phyloP scores from a whole-genome alignment of 2,329 filamentous ascomycete genomes.

The Aspergillus chevalieri region DNA sequence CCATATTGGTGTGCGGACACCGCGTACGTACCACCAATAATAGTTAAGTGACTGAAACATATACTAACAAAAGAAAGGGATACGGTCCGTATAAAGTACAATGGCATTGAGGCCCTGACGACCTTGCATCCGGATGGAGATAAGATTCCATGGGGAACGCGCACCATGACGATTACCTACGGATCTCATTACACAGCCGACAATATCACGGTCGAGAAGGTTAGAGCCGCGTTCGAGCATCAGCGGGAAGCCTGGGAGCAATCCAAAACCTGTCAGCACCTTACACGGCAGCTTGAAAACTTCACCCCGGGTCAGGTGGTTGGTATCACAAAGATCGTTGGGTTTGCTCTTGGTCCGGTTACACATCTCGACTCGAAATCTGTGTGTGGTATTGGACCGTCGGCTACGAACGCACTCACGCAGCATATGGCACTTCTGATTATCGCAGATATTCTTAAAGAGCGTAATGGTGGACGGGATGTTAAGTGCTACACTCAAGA shows the following conservation, averaged over 20 bases:
- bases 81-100: constrained; percentile 16
- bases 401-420: constrained; percentile 3
- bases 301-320: not conserved
- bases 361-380: not conserved
- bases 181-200: constrained; percentile 1
- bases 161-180: constrained; percentile 14
- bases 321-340: constrained; percentile 19
- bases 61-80: constrained; percentile 5
- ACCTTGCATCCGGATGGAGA: constrained; percentile 8
- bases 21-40: constrained; percentile 6
- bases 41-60: not conserved
- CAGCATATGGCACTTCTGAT: constrained; percentile 20
- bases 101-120: constrained; percentile 13
- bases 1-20: constrained; percentile 11
- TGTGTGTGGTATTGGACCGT: constrained; percentile 1
- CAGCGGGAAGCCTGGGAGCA: constrained; percentile 13
- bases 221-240: constrained; percentile 6
- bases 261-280: constrained; percentile 11
- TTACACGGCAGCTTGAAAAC: constrained; percentile 9
- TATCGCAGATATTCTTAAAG: not conserved
- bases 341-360: constrained; percentile 17
- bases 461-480: constrained; percentile 1
- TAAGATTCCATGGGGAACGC: constrained; percentile 2
- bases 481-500: constrained; percentile 24
- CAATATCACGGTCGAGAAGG: constrained; percentile 2